Evolutionary conservation across 768 basidiomycete genomes (phyloP), one percentile per base, ranked within the genome.

Genomic region (Mycena latifolia): DNA sequence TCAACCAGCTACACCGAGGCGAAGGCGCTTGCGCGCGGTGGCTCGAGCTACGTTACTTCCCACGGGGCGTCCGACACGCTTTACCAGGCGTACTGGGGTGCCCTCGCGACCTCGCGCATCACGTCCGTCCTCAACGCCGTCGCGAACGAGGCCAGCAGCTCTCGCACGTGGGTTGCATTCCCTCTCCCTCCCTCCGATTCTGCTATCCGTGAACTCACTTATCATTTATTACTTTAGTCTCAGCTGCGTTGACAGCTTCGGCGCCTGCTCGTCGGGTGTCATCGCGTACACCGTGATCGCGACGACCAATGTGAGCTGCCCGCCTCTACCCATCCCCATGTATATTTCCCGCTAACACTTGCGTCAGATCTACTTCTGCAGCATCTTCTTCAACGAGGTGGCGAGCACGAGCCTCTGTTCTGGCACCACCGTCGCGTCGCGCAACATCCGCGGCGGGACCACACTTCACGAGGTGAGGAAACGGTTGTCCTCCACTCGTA

Each of bases 361-460:
- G 43, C 43, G 43, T 12, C n/a, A 82, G 81, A 81, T 85, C 71
- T 84, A 84, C 77, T 83, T 69, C 75, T 85, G 84, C 77, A 73
- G 71, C 67, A 75, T 81, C 68, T 84, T 85, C 80, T 85, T 81
- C 78, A 78, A 79, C 61, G 80, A 85, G 70, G 81, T 83, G 20
- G 33, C 81, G 11, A 75, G 73, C 33, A 55, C 72, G 45, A 72
- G 64, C 47, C 79, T 84, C 39, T 85, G 84, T 79, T 73, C 72
- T 56, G 82, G 80, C 22, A 84, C 82, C 25, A 74, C 78, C 25
- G 83, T 84, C 41, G 76, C 79, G 17, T 77, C 81, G 24, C 82
- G 82, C 67, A 83, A 82, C 71, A 73, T 82, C 65, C 82, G 84
- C 56, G 83, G 83, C 57, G 84, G 82, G 31, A 84, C 83, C 18